Conservation (phyloP, 768 basidiomycete species). For the Amanita molliuscula region DNA sequence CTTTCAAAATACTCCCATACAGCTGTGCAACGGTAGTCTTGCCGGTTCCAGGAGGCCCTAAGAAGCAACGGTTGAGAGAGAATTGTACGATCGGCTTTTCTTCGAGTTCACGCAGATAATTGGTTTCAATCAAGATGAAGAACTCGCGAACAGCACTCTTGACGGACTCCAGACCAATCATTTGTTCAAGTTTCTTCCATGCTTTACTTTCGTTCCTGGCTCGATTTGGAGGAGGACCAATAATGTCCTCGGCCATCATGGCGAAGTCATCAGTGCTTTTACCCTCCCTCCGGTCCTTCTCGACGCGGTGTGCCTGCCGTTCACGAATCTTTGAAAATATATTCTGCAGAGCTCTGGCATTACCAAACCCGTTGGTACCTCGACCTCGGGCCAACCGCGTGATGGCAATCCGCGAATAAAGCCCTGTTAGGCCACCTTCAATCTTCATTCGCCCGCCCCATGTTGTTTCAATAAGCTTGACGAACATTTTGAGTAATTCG, state of each 20-base stretch:
- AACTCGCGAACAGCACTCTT: slow-evolving; percentile 43
- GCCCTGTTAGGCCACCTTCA: slow-evolving; percentile 41
- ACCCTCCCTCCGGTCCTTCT: slow-evolving; percentile 29
- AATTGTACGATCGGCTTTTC: slow-evolving; percentile 43
- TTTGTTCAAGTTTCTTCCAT: slow-evolving; percentile 39
- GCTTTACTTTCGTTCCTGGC: slow-evolving; percentile 34
- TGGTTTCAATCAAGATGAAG: slow-evolving; percentile 34
- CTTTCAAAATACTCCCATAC: slow-evolving; percentile 53
- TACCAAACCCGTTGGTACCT: slow-evolving; percentile 52
- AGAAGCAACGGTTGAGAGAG: slow-evolving; percentile 54
- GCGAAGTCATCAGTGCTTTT: slow-evolving; percentile 36
- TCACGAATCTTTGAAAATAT: slow-evolving; percentile 34
- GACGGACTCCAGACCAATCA: slow-evolving; percentile 48
- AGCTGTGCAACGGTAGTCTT: slow-evolving; percentile 63
- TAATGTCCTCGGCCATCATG: slow-evolving; percentile 43
- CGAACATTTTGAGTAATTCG: slow-evolving; percentile 48
- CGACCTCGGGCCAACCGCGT: slow-evolving; percentile 54
- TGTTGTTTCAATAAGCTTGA: slow-evolving; percentile 32
- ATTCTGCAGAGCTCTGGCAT: slow-evolving; percentile 51
- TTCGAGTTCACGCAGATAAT: slow-evolving; percentile 49
- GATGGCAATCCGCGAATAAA: slow-evolving; percentile 46
- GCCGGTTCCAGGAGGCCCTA: slow-evolving; percentile 62
- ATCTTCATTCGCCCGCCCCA: slow-evolving; percentile 42
- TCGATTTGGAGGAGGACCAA: slow-evolving; percentile 52
- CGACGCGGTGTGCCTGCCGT: slow-evolving; percentile 44